phyloP scores from a whole-genome alignment of 2,329 filamentous ascomycete genomes.

The Beauveria brongniartii region DNA sequence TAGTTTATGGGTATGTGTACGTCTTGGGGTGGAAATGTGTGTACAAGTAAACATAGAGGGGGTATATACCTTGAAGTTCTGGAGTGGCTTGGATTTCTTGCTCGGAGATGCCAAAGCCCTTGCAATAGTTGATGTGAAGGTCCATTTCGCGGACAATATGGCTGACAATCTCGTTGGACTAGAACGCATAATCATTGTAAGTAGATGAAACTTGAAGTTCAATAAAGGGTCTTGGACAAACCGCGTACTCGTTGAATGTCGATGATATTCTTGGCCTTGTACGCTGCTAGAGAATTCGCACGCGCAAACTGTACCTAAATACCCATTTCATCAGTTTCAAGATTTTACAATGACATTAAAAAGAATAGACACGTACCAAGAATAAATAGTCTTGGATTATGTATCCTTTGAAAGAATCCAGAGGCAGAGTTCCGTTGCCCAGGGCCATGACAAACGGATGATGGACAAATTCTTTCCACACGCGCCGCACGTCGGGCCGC shows the following conservation, averaged over 20 bases:
- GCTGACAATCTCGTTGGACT: constrained; percentile 52
- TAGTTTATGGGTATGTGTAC: neutral
- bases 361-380: constrained; percentile 43
- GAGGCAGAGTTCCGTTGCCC: constrained; percentile 64
- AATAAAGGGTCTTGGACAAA: neutral
- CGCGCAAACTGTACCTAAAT: constrained; percentile 73
- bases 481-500: constrained; percentile 60
- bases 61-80: constrained; percentile 60
- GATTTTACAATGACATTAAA: neutral
- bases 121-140: constrained; percentile 76
- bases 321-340: neutral
- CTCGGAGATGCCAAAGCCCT: constrained; percentile 67
- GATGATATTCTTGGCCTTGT: constrained; percentile 68
- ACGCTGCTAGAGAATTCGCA: constrained; percentile 76
- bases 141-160: constrained; percentile 74
- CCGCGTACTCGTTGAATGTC: constrained; percentile 61
- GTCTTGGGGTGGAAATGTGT: neutral
- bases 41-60: neutral
- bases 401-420: constrained; percentile 78
- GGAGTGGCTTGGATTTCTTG: constrained; percentile 64
- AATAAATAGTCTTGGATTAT: constrained; percentile 91
- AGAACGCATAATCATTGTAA: neutral
- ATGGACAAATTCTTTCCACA: constrained; percentile 70
- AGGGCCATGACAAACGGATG: constrained; percentile 77
- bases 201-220: neutral